phyloP scores from a whole-genome alignment of 2,329 filamentous ascomycete genomes.

The Cladosporium colombiae region DNA sequence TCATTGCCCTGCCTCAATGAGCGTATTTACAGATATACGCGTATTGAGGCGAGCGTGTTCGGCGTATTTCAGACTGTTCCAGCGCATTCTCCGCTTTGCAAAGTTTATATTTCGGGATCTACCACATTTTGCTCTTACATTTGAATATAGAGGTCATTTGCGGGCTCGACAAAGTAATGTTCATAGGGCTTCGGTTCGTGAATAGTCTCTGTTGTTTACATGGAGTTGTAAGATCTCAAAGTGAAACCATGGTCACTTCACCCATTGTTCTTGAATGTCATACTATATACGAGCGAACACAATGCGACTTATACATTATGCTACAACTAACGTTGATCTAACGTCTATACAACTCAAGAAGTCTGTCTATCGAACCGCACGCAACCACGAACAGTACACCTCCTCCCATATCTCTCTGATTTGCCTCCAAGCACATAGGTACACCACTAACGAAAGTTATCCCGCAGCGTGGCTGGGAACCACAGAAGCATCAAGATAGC shows the following conservation, averaged over 20 bases:
- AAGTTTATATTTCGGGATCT: neutral
- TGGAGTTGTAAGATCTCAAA: neutral
- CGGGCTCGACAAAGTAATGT: neutral
- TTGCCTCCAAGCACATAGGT: neutral
- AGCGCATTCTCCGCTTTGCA: neutral
- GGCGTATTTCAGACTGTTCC: neutral
- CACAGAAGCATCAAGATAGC: neutral
- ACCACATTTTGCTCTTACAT: neutral
- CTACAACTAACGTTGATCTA: neutral
- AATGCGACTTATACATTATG: neutral
- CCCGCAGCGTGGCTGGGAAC: neutral
- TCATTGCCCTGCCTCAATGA: neutral
- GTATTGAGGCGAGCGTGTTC: neutral
- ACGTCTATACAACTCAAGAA: neutral
- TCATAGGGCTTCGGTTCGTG: neutral
- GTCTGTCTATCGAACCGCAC: neutral
- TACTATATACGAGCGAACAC: neutral
- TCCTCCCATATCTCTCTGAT: neutral
- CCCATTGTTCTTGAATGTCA: neutral
- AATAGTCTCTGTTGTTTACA: neutral
- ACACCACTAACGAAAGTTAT: neutral
- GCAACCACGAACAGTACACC: neutral
- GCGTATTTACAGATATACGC: neutral
- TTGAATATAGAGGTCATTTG: neutral
- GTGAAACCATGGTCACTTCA: neutral